Percentiles rank a stretch among this genome's conserved stretches.
phyloP scores from a whole-genome alignment of 139 green algal genomes.

The Coelastrella sp. region DNA sequence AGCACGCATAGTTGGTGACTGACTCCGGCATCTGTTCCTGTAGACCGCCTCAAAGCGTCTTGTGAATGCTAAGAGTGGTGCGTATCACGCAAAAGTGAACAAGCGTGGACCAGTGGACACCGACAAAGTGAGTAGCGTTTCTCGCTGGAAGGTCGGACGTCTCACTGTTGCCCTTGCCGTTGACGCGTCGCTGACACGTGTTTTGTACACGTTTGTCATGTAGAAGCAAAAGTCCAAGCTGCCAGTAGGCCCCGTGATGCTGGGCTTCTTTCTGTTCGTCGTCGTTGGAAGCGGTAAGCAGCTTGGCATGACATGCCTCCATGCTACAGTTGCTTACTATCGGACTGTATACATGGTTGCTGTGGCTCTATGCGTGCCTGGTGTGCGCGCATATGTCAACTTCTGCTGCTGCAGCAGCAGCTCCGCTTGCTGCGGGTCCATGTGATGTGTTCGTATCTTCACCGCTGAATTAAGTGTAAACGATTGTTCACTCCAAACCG shows the following conservation, averaged over 20 bases:
- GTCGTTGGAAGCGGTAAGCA: slow-evolving; percentile 76
- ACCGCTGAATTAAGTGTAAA: too few species aligned
- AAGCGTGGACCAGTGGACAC: slow-evolving; percentile 65
- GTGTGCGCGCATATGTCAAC: too few species aligned
- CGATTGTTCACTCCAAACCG: too few species aligned
- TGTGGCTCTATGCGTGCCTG: too few species aligned
- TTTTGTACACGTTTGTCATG: not conserved
- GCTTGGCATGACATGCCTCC: not conserved
- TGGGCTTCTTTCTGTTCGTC: slow-evolving; percentile 89
- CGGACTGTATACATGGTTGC: too few species aligned
- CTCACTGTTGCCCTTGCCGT: too few species aligned
- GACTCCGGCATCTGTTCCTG: not conserved
- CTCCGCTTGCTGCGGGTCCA: too few species aligned
- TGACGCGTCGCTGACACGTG: too few species aligned
- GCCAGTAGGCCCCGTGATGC: slow-evolving; percentile 72
- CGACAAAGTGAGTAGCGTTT: slow-evolving; percentile 49
- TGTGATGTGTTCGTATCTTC: too few species aligned
- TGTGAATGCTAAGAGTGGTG: slow-evolving; percentile 68
- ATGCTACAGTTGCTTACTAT: too few species aligned
- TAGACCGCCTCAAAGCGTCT: slow-evolving; percentile 77
- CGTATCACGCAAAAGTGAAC: slow-evolving; percentile 73
- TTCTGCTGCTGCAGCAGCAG: too few species aligned
- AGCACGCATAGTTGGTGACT: not conserved
- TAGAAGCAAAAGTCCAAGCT: slow-evolving; percentile 66
- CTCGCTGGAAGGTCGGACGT: too few species aligned